Evolutionary conservation across 2,329 filamentous ascomycete species (phyloP), one percentile per base, ranked within the genome.

Genomic region (Alternaria incomplexa): DNA sequence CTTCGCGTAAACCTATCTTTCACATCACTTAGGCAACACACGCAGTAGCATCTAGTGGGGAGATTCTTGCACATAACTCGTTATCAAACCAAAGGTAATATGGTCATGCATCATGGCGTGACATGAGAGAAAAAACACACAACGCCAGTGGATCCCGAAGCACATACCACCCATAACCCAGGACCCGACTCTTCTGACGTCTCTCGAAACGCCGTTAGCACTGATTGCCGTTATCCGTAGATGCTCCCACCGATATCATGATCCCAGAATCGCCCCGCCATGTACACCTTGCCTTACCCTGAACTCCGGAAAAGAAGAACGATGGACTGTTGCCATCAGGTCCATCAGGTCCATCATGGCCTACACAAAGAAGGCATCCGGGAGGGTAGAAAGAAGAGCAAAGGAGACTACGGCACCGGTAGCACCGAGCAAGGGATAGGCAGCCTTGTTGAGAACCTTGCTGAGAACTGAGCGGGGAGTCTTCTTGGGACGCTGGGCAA

Each of bases 281-380:
- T 55, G 36, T 60, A 56, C 61, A 40, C 56, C 56, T 51, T 45
- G 11, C 36, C n/a, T 40, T 40, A 17, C 15, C n/a, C n/a, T 40
- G n/a, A 17, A 40, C 36, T 6, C 36, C 36, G 8, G n/a, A 40
- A 40, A 43, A 56, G 40, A 36, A 48, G 36, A n/a, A 36, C 13
- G 46, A 30, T n/a, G 13, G 13, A 26, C 23, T 15, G 40, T 28
- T 22, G 13, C 26, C 17, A 17, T 25, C 12, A 11, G 3, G n/a
- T 10, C n/a, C 17, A 3, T 28, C n/a, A 9, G 3, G n/a, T 10
- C n/a, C 17, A 3, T 28, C n/a, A 9, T n/a, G 3, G 30, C 53
- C 15, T 63, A 66, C 6, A 55, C 62, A 30, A 73, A 73, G 58
- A 73, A 72, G 32, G 64, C 65, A 32, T 73, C 69, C 8, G 71